Evolutionary conservation across 2,329 filamentous ascomycete species (phyloP), one percentile per base, ranked within the genome.

Genomic region (Aspergillus fumigatiaffinis): DNA sequence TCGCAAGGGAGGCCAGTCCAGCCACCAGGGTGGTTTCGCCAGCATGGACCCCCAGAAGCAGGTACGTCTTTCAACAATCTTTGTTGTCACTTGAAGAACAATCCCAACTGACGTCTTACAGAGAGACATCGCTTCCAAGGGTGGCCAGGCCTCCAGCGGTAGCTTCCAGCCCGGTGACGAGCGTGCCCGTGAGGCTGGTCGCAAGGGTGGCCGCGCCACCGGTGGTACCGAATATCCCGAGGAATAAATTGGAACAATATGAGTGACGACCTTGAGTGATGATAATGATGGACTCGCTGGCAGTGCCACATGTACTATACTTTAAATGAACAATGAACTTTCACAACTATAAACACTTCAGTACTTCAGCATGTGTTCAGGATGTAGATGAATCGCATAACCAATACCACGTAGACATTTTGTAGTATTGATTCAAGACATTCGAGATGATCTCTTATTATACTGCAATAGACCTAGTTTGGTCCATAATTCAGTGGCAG

Each of bases 41-140:
- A 52, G 56, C n/a, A 66, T 69, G 61, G 69, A 73, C 46, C 54
- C 66, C n/a, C 55, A 66, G 41, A 72, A 71, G 51, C 64, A 72
- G 61, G 70, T 72, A 56, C 28, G 23, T 47, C n/a, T 21, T 25
- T 26, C 12, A 35, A 5, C 29, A 14, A 1, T 35, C 29, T 14
- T 14, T 35, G 3, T n/a, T n/a, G n/a, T n/a, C 14, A 14, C 12
- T 14, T 14, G 1, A 1, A 28, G 7, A 10, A 35, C 12, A 14
- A 6, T 14, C 14, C 4, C 4, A 5, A 35, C 38, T 57, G 12
- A 53, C 50, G 1, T 29, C 5, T 28, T 12, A 7, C 49, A 83
- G 82, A 72, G 74, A 21, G 77, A 84, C 1, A 84, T 85, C 57
- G 82, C 83, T 1, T 84, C 82, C 10, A 73, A 76, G 67, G 83